phyloP scores from a whole-genome alignment of 2,329 filamentous ascomycete species.

The Diaporthe citrichinensis region DNA sequence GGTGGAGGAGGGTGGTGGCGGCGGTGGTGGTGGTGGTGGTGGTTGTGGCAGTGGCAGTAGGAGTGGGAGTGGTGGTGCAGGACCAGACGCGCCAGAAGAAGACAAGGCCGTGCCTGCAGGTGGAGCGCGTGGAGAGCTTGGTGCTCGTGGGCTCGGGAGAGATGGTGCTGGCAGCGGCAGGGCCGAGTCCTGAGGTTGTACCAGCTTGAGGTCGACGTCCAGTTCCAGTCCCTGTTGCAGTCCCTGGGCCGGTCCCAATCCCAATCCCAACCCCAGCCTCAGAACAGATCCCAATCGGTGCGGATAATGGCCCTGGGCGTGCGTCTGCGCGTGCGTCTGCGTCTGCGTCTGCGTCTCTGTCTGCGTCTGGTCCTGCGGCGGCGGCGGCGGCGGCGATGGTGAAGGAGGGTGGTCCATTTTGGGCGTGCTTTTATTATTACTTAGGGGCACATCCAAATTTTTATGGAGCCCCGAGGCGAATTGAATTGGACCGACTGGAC shows the following conservation, averaged over 20 bases:
- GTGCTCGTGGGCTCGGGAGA: conserved; percentile 13
- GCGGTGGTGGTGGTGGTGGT: conserved; percentile 12
- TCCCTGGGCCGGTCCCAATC: neutral
- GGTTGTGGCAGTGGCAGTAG: neutral
- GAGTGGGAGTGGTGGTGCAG: neutral
- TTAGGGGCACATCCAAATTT: conserved; percentile 39
- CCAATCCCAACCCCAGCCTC: neutral
- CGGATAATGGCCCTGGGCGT: conserved; percentile 14
- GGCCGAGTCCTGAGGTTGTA: conserved; percentile 28
- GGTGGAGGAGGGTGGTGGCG: neutral
- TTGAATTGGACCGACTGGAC: conserved; percentile 37
- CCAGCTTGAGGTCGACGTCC: conserved; percentile 8
- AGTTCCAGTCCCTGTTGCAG: conserved; percentile 10
- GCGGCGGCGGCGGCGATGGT: conserved; percentile 79
- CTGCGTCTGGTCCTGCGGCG: conserved; percentile 76
- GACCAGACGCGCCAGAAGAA: conserved; percentile 20
- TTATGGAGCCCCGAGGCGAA: conserved; percentile 36
- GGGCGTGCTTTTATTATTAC: conserved; percentile 39
- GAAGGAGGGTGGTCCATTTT: conserved; percentile 36
- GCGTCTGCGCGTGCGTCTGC: neutral
- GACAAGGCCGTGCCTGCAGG: conserved; percentile 27
- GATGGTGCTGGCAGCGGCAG: conserved; percentile 15
- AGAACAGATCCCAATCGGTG: conserved; percentile 12
- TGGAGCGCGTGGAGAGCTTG: conserved; percentile 24
- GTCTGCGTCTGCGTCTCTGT: neutral